Conservation (phyloP, 768 basidiomycete species). For the Tricholoma saponaceum region DNA sequence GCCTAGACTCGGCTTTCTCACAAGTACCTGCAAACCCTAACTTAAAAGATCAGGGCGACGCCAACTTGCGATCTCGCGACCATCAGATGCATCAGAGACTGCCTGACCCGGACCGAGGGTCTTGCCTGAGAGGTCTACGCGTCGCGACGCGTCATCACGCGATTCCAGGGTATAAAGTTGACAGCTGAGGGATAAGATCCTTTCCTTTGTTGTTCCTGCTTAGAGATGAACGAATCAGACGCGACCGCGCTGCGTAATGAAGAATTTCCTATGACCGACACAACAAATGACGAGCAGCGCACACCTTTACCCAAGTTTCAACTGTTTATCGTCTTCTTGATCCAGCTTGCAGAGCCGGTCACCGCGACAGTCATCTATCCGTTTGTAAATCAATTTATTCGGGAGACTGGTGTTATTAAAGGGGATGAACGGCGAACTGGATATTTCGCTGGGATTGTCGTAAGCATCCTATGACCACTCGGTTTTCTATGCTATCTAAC, state of each 20-base stretch:
- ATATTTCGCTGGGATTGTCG: constrained; percentile 46
- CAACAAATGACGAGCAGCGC: background rate
- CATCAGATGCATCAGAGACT: too few species aligned
- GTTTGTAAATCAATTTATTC: constrained; percentile 22
- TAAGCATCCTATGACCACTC: constrained; percentile 21
- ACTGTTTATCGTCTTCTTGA: background rate
- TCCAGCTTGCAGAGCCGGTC: background rate
- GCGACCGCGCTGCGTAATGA: background rate
- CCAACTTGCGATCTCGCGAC: too few species aligned
- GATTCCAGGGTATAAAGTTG: background rate
- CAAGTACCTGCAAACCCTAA: too few species aligned
- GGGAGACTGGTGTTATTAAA: constrained; percentile 36
- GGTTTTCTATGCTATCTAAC: background rate
- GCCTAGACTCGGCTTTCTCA: too few species aligned
- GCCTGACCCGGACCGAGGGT: too few species aligned
- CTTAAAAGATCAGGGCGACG: too few species aligned
- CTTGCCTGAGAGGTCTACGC: background rate
- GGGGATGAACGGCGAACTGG: constrained; percentile 39
- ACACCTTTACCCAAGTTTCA: background rate
- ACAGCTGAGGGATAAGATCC: background rate
- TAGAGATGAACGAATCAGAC: background rate
- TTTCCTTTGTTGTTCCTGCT: background rate
- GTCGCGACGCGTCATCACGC: background rate
- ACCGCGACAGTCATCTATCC: background rate
- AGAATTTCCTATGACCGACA: background rate